Percentiles rank a stretch among this genome's conserved stretches.
These are phyloP conservation scores for Poa pratensis DNA, from an alignment of 176 grass and related monocot species.

Conservation along the genomic window DNA sequence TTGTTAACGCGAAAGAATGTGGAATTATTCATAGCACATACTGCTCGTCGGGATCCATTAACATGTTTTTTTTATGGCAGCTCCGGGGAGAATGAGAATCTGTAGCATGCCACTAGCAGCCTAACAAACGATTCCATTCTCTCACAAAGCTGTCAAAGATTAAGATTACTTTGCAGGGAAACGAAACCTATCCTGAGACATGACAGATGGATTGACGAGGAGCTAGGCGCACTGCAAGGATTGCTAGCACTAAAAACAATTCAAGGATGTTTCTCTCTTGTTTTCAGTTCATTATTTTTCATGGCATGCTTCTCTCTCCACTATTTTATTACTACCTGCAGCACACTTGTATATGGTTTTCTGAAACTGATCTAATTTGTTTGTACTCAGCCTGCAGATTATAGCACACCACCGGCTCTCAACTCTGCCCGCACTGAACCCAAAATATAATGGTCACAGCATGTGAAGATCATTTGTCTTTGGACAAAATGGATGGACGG, in stretches of 20 bases:
- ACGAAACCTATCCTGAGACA: constrained; percentile 26
- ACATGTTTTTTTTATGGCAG: neutral
- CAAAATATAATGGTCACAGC: neutral
- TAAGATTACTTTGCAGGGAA: constrained; percentile 18
- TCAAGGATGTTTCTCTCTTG: neutral
- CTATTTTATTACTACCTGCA: constrained; percentile 14
- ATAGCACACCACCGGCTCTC: constrained; percentile 11
- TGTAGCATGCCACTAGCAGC: constrained; percentile 26
- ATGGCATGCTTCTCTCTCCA: neutral
- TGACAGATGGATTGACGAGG: constrained; percentile 36
- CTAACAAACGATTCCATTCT: constrained; percentile 30
- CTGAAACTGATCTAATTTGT: neutral
- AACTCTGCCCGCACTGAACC: neutral
- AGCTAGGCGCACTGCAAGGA: neutral
- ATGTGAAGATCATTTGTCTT: constrained; percentile 7
- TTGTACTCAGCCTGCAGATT: constrained; percentile 24
- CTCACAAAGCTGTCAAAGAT: constrained; percentile 21
- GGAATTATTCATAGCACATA: too few species aligned
- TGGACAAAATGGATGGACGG: constrained; percentile 40
- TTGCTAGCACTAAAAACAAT: neutral
- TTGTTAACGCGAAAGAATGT: neutral
- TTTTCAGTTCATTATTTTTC: neutral
- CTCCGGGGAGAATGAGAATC: constrained; percentile 35
- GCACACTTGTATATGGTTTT: constrained; percentile 9
- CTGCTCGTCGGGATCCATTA: too few species aligned